Evolutionary conservation across 352 stramenopile species (phyloP).

Genomic region (Plasmopara viticola): DNA sequence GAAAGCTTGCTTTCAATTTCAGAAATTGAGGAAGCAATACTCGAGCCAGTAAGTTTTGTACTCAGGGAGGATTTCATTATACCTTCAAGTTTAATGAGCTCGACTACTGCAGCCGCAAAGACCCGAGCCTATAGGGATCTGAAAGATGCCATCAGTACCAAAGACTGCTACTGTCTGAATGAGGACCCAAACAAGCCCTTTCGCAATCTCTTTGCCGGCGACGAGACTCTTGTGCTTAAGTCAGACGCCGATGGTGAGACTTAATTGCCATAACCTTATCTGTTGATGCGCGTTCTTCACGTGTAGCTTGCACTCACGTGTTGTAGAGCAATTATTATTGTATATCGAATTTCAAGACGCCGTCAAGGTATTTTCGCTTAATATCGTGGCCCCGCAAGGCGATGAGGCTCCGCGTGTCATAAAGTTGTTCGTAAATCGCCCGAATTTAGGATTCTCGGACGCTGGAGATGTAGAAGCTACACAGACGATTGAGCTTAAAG

Average conservation of each 20-base stretch:
- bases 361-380: constrained; percentile 74
- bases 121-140: constrained; percentile 52
- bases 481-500: constrained; percentile 56
- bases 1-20: too few relatives aligned
- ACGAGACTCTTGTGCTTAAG: constrained; percentile 70
- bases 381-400: constrained; percentile 43
- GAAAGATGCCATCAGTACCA: constrained; percentile 43
- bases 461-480: constrained; percentile 60
- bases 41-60: too few relatives aligned
- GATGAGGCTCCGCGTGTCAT: constrained; percentile 52
- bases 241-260: constrained; percentile 62
- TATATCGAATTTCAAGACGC: constrained; percentile 79
- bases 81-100: constrained; percentile 21
- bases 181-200: constrained; percentile 66
- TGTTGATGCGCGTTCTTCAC: not conserved
- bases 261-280: not conserved
- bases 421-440: constrained; percentile 69
- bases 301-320: not conserved
- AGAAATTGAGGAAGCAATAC: too few relatives aligned
- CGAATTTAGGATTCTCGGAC: constrained; percentile 72
- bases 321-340: constrained; percentile 68
- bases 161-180: constrained; percentile 75
- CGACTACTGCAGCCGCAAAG: constrained; percentile 30
- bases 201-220: constrained; percentile 70
- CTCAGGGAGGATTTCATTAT: not conserved